phyloP scores from a whole-genome alignment of 345 rosid species.

The Gossypium turneri region DNA sequence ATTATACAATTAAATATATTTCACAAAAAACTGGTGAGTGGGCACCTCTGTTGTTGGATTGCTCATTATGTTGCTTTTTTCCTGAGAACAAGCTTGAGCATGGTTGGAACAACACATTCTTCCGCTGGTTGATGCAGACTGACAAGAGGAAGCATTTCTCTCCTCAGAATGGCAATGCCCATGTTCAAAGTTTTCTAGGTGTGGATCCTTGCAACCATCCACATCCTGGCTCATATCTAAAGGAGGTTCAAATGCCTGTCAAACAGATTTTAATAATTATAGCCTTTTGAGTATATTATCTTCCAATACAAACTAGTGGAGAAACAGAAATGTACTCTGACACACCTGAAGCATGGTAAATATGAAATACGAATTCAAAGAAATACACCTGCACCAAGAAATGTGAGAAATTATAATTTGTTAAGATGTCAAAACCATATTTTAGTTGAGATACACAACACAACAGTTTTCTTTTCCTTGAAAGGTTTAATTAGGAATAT shows the following conservation, averaged over 20 bases:
- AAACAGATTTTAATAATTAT: conserved; percentile 20
- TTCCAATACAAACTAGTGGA: conserved; percentile 13
- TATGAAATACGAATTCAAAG: conserved; percentile 70
- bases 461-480: neutral
- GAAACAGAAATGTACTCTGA: conserved; percentile 15
- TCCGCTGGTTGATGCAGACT: conserved; percentile 39
- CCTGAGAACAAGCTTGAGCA: conserved; percentile 23
- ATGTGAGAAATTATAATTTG: conserved; percentile 10
- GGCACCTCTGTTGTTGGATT: conserved; percentile 25
- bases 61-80: conserved; percentile 24
- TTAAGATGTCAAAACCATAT: neutral
- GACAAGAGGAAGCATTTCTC: conserved; percentile 38
- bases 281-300: conserved; percentile 12
- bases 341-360: conserved; percentile 83
- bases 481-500: conserved; percentile 2
- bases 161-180: conserved; percentile 41
- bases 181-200: conserved; percentile 36
- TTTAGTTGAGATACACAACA: neutral
- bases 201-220: conserved; percentile 44
- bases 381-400: conserved; percentile 72
- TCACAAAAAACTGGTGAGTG: conserved; percentile 31
- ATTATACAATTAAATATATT: conserved; percentile 7
- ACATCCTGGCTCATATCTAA: conserved; percentile 79
- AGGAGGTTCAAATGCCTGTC: conserved; percentile 98
- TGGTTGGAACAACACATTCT: conserved; percentile 29